Base-by-base conservation (phyloP, 2,329 filamentous ascomycete genomes). In the Westerdykella ornata region DNA sequence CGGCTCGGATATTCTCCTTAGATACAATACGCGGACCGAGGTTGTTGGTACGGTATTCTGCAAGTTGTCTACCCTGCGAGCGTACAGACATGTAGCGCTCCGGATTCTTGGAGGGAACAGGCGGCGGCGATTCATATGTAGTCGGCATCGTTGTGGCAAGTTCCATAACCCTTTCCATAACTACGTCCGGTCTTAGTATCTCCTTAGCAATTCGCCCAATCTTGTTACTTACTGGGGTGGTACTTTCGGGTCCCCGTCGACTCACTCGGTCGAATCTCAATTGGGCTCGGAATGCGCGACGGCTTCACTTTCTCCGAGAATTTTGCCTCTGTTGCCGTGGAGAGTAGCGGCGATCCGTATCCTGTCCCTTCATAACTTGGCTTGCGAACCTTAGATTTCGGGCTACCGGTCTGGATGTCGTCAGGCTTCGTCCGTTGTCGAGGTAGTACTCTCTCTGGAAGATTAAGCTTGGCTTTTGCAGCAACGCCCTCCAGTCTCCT, bases 1-100 rank as follows among this genome's bases (percentile, higher is more conserved):
- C 54, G 16, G 52, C 47, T 12, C 60, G 59, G 18, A 65, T 63
- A 29, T 62, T 64, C 17, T 63, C 59, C 31, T 51, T 59, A 5
- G 60, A 63, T 2, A 65, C 48, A 32, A 62, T 60, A 14, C 56
- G 59, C 5, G 38, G 17, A 3, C 11, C 19, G 9, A 34, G 19
- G 30, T 8, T 5, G 14, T 17, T 33, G 9, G n/a, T 33, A 14
- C 5, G n/a, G 16, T 14, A 15, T 3, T 7, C 8, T 7, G 30
- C 30, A n/a, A 17, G 30, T 3, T 14, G n/a, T 15, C 30, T 14
- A 13, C 31, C 15, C 2, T 39, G 35, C 11, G 31, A 26, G 4
- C 20, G 31, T 5, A 15, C 32, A 1, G 34, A 37, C 1, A 33
- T 30, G 16, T 22, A 19, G 38, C 54, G 54, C 9, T 47, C 44